phyloP scores from a whole-genome alignment of 1,284 basidiomycete species.

The Rhizoctonia solani region DNA sequence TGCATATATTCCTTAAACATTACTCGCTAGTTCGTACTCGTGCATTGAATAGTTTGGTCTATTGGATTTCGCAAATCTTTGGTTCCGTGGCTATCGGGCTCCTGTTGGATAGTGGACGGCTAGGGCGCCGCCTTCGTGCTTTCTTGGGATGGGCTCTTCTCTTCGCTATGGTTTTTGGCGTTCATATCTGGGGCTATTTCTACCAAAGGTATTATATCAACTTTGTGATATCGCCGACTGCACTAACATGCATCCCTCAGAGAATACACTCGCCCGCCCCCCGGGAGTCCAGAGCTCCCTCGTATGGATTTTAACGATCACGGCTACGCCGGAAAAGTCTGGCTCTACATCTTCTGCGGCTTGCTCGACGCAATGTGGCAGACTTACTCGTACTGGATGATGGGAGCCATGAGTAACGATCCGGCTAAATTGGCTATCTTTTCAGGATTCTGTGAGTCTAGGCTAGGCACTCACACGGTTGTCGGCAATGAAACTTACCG shows the following conservation, averaged over 20 bases:
- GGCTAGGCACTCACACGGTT: neutral
- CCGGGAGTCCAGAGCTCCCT: constrained; percentile 43
- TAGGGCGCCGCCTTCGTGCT: constrained; percentile 64
- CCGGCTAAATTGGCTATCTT: constrained; percentile 62
- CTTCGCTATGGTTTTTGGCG: constrained; percentile 61
- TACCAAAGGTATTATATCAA: constrained; percentile 61
- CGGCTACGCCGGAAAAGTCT: constrained; percentile 57
- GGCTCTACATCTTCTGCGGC: constrained; percentile 65
- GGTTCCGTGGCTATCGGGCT: constrained; percentile 65
- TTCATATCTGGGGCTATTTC: constrained; percentile 70
- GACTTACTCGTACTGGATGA: constrained; percentile 59
- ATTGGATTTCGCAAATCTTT: constrained; percentile 69
- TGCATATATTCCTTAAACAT: neutral
- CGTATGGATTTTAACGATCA: constrained; percentile 61
- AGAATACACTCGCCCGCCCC: constrained; percentile 57
- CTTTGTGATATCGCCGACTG: neutral
- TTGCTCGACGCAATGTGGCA: constrained; percentile 64
- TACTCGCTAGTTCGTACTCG: constrained; percentile 56
- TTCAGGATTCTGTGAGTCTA: constrained; percentile 53
- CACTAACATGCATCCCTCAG: constrained; percentile 44
- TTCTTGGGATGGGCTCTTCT: constrained; percentile 65
- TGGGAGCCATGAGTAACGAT: constrained; percentile 65
- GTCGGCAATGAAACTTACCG: neutral
- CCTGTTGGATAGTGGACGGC: constrained; percentile 59
- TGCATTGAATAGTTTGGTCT: constrained; percentile 67